Base-by-base conservation (phyloP, 192 early-diverging fungal genomes). In the Tieghemiomyces parasiticus region DNA sequence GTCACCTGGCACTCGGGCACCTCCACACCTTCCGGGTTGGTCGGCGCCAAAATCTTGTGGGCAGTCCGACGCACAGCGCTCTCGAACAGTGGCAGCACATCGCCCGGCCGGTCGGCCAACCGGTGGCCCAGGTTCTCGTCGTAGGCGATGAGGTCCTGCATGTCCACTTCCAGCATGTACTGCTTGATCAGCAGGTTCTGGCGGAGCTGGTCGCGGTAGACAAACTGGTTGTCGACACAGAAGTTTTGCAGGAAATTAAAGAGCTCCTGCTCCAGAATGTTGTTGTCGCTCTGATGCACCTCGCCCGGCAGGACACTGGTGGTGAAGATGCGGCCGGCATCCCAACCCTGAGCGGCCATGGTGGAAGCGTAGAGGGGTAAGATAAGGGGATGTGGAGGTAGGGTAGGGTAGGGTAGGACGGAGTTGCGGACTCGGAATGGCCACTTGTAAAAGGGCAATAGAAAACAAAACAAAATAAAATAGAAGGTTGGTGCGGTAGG, bases 191-290 rank as follows among this genome's bases (percentile, higher is more conserved):
- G 78, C 29, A 84, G 64, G 74, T 96, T 95, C 60, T 90, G 81
- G 32, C 81, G 81, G 55, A 95, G 79, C 77, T 93, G 91, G 74
- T 98, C 91, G 74, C 92, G 84, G 59, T 93, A 93, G 53, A 91
- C 74, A 73, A 83, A 92, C 53, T 81, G 76, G 62, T 88, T 85
- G 69, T 86, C 87, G 56, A 92, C 66, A 60, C 85, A 81, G 65
- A 92, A 96, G 61, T 86, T 85, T 52, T 88, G 79, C 63, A 96
- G 75, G 71, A 96, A 96, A 42, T 81, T 80, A 42, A 81, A 76
- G 65, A 93, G 83, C 64, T 77, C 66, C 56, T 81, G 69, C 64
- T 88, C 83, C 51, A 81, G 47, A 61, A 77, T 74, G 54, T 72
- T 69, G 63, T 78, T 73, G 70, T 79, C 71, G 25, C 80, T 65